Conservation (phyloP, 768 basidiomycete species). For the Trametes maxima region DNA sequence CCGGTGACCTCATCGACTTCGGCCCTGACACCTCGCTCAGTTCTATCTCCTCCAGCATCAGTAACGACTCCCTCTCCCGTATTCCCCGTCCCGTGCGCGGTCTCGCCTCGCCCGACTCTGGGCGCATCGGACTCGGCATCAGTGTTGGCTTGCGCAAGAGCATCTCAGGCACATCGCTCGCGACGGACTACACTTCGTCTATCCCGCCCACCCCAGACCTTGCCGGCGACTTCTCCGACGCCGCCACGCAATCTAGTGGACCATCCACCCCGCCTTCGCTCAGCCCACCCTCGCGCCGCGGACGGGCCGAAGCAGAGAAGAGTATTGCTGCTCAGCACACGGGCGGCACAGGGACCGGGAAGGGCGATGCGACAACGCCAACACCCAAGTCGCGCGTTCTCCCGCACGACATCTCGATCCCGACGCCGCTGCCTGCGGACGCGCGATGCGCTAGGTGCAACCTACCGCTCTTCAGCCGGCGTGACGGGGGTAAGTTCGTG, state of each 20-base stretch:
- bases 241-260: conserved; percentile 54
- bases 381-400: conserved; percentile 32
- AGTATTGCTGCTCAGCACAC: conserved; percentile 6
- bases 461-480: conserved; percentile 56
- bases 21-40: conserved; percentile 13
- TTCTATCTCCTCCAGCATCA: conserved; percentile 14
- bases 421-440: conserved; percentile 40
- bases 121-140: conserved; percentile 14
- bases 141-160: conserved; percentile 15
- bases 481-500: conserved; percentile 65
- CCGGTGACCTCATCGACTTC: conserved; percentile 31
- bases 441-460: conserved; percentile 64
- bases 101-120: background rate
- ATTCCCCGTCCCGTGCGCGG: conserved; percentile 17
- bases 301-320: conserved; percentile 12
- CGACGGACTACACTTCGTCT: conserved; percentile 30
- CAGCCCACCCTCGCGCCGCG: conserved; percentile 35
- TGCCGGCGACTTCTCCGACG: conserved; percentile 62
- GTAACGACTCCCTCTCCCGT: conserved; percentile 23
- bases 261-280: conserved; percentile 53
- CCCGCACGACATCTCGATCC: conserved; percentile 27
- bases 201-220: conserved; percentile 60
- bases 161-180: conserved; percentile 10
- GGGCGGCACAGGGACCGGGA: conserved; percentile 3
- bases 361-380: conserved; percentile 24